Conservation (phyloP, 306 rosid species). For the Trifolium dubium region DNA sequence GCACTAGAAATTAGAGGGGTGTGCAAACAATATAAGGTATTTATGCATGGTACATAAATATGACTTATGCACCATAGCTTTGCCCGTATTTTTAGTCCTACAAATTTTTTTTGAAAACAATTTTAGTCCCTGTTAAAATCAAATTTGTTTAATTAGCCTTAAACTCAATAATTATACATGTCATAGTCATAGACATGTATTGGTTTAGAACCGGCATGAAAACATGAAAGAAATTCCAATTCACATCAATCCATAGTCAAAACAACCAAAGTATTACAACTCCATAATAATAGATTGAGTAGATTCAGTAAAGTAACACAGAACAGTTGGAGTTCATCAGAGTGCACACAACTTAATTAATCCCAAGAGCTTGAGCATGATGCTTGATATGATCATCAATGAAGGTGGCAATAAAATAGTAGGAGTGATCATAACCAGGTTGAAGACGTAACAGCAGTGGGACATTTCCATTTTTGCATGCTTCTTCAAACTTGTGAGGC, state of each 20-base stretch:
- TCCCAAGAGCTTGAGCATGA: slow-evolving; percentile 89
- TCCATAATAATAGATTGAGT: slow-evolving; percentile 18
- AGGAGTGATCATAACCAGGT: slow-evolving; percentile 88
- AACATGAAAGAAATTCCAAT: slow-evolving; percentile 26
- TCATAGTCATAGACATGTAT: not conserved
- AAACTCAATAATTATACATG: no score
- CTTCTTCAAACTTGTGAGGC: slow-evolving; percentile 82
- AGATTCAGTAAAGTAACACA: slow-evolving; percentile 26
- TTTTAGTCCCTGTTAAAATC: no score
- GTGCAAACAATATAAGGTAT: no score
- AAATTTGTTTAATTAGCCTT: no score
- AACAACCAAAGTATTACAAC: slow-evolving; percentile 8
- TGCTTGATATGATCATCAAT: slow-evolving; percentile 89
- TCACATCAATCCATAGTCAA: slow-evolving; percentile 29
- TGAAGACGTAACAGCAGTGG: slow-evolving; percentile 74
- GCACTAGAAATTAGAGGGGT: no score
- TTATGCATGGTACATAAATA: no score
- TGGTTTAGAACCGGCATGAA: not conserved
- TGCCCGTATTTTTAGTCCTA: no score
- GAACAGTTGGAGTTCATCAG: slow-evolving; percentile 34
- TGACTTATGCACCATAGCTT: no score
- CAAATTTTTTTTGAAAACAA: no score
- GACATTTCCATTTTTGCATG: slow-evolving; percentile 69
- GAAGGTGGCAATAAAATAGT: slow-evolving; percentile 81
- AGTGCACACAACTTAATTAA: slow-evolving; percentile 48